phyloP scores from a whole-genome alignment of 2,329 filamentous ascomycete species.

The Diaporthe sp. region DNA sequence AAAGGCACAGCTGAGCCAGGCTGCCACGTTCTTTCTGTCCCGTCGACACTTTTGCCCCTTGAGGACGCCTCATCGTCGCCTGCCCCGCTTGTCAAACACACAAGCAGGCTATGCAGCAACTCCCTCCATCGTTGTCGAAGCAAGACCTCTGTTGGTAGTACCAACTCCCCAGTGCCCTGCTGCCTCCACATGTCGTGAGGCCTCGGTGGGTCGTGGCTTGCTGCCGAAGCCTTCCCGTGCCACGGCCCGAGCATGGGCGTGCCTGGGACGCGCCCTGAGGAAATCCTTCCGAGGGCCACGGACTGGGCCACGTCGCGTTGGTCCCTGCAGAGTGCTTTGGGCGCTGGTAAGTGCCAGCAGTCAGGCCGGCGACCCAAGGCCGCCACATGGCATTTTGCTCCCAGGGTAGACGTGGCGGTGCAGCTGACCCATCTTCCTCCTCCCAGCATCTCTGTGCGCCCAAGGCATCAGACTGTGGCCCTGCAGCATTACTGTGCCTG shows the following conservation, averaged over 20 bases:
- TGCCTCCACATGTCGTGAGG: constrained; percentile 12
- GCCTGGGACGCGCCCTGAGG: not conserved
- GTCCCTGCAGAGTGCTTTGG: not conserved
- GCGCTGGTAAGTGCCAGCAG: constrained; percentile 20
- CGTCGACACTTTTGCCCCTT: constrained; percentile 15
- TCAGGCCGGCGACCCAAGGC: constrained; percentile 9
- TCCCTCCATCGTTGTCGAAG: not conserved
- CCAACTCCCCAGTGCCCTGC: not conserved
- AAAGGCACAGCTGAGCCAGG: constrained; percentile 9
- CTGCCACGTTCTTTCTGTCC: not conserved
- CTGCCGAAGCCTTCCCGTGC: not conserved
- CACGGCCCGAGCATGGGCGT: constrained; percentile 25
- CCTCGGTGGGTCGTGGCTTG: constrained; percentile 25
- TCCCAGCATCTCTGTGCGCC: not conserved
- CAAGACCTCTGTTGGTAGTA: not conserved
- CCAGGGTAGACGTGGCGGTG: constrained; percentile 7
- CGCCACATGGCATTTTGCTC: not conserved
- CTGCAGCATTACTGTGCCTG: constrained; percentile 8
- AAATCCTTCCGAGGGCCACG: constrained; percentile 8
- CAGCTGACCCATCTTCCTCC: constrained; percentile 5
- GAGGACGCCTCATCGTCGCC: not conserved
- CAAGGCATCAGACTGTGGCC: constrained; percentile 17
- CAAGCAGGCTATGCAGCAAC: constrained; percentile 4
- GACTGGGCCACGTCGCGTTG: constrained; percentile 27
- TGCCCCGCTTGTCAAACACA: not conserved